Conservation (phyloP, 2,329 filamentous ascomycete genomes). For the Cladobotryum mycophilum region DNA sequence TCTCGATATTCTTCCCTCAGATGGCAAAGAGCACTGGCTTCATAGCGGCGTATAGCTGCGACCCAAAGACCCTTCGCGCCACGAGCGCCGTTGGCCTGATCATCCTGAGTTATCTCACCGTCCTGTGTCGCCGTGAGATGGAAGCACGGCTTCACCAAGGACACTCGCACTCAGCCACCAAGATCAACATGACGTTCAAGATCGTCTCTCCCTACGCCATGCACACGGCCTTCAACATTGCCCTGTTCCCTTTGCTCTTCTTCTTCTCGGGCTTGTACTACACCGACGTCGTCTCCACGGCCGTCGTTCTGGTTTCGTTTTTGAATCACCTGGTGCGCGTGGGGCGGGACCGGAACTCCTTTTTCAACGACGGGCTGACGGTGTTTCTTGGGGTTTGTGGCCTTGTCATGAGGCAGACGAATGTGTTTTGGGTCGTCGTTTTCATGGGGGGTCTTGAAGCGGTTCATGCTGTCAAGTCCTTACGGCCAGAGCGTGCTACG, state of each 20-base stretch:
- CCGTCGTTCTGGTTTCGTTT: slow-evolving; percentile 67
- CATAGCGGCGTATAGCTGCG: slow-evolving; percentile 19
- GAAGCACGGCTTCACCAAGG: slow-evolving; percentile 35
- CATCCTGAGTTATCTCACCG: slow-evolving; percentile 38
- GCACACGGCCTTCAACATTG: slow-evolving; percentile 70
- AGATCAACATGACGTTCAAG: too few relatives aligned
- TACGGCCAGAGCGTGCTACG: slow-evolving; percentile 28
- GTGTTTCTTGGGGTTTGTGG: slow-evolving; percentile 57
- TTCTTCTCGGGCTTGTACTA: slow-evolving; percentile 97
- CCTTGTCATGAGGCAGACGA: slow-evolving; percentile 83
- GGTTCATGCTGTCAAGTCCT: slow-evolving; percentile 43
- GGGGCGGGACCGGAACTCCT: slow-evolving; percentile 23
- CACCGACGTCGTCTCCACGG: slow-evolving; percentile 80
- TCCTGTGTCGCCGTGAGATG: slow-evolving; percentile 47
- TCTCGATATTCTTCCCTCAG: slow-evolving; percentile 31
- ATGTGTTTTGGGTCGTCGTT: slow-evolving; percentile 89
- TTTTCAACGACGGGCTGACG: slow-evolving; percentile 36
- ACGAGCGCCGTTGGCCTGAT: slow-evolving; percentile 39
- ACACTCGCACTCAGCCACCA: slow-evolving; percentile 16
- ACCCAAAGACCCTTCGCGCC: slow-evolving; percentile 35
- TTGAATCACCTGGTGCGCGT: slow-evolving; percentile 46
- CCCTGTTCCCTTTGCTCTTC: slow-evolving; percentile 82
- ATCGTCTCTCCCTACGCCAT: slow-evolving; percentile 36
- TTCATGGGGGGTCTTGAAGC: slow-evolving; percentile 62
- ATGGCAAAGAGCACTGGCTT: slow-evolving; percentile 12